A percentile compares a stretch with the other conserved stretches of the same genome.
phyloP scores from a whole-genome alignment of 2,329 filamentous ascomycete species.

The Arthrobotrys conoides region DNA sequence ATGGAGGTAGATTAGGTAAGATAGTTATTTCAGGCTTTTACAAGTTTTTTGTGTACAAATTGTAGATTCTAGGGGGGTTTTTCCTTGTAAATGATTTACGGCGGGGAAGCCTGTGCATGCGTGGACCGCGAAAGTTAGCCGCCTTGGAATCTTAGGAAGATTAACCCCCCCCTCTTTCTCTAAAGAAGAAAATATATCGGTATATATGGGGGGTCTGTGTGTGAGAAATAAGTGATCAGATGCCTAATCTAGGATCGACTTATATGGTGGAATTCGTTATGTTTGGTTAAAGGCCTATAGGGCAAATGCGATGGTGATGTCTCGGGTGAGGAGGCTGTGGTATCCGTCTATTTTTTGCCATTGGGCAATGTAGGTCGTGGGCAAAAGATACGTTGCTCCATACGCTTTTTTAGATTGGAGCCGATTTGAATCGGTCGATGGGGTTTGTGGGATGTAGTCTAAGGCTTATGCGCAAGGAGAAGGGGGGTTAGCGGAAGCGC shows the following conservation, averaged over 20 bases:
- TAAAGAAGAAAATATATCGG: slow-evolving; percentile 18
- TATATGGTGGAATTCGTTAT: neutral
- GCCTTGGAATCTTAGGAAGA: slow-evolving; percentile 5
- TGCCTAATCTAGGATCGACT: slow-evolving; percentile 26
- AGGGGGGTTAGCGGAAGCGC: neutral
- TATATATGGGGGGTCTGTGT: neutral
- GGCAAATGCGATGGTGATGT: slow-evolving; percentile 24
- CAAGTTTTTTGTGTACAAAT: neutral
- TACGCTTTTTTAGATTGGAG: neutral
- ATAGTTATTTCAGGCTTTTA: neutral
- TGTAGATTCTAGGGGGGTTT: neutral
- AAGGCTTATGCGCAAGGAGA: too few relatives aligned
- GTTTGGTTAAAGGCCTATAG: neutral
- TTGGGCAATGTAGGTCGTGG: too few relatives aligned
- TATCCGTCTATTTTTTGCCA: slow-evolving; percentile 18
- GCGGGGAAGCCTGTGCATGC: slow-evolving; percentile 8
- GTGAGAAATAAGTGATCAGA: slow-evolving; percentile 10
- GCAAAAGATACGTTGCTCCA: slow-evolving; percentile 8
- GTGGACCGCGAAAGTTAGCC: slow-evolving; percentile 9
- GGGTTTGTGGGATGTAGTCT: neutral
- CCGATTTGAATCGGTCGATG: slow-evolving; percentile 5
- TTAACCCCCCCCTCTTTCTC: too few relatives aligned
- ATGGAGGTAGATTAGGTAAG: neutral
- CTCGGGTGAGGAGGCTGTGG: slow-evolving; percentile 17
- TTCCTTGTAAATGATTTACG: slow-evolving; percentile 19